Percentiles rank a stretch among this genome's conserved stretches.
Evolutionary conservation across 495 filamentous ascomycete species (phyloP).

Genomic region (Penicillium desertorum): DNA sequence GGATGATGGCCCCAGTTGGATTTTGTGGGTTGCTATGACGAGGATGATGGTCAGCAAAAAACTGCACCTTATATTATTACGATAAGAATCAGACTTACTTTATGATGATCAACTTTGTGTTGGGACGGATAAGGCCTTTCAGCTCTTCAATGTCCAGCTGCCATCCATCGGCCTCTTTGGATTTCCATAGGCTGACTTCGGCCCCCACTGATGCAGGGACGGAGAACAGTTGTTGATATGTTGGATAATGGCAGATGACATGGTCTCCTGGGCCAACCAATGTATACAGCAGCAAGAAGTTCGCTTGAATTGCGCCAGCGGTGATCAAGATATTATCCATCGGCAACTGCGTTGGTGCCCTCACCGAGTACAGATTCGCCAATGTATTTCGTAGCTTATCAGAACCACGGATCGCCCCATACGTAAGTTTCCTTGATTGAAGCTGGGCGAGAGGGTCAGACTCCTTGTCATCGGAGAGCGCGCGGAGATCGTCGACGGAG

Average conservation of each 20-base stretch:
- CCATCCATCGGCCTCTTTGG: slow-evolving; percentile 64
- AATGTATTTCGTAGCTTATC: slow-evolving; percentile 60
- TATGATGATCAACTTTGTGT: slow-evolving; percentile 72
- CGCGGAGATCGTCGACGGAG: slow-evolving; percentile 68
- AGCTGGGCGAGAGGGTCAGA: slow-evolving; percentile 38
- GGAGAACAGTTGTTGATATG: slow-evolving; percentile 84
- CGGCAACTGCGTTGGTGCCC: slow-evolving; percentile 51
- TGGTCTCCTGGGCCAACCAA: slow-evolving; percentile 79
- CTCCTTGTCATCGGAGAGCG: slow-evolving; percentile 55
- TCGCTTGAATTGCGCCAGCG: slow-evolving; percentile 80
- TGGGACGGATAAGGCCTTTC: slow-evolving; percentile 62
- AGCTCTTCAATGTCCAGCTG: slow-evolving; percentile 67
- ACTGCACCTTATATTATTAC: neutral
- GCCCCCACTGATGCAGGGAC: slow-evolving; percentile 77
- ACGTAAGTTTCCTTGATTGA: slow-evolving; percentile 57
- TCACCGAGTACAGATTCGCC: slow-evolving; percentile 63
- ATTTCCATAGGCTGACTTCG: slow-evolving; percentile 77
- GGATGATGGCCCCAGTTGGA: slow-evolving; percentile 74
- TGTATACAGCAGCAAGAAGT: slow-evolving; percentile 74
- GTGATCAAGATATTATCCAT: slow-evolving; percentile 73
- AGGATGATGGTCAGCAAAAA: slow-evolving; percentile 3
- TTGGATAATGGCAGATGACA: slow-evolving; percentile 86
- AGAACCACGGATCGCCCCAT: slow-evolving; percentile 71
- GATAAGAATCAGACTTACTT: slow-evolving; percentile 43
- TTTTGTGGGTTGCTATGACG: slow-evolving; percentile 81